Percentiles rank a stretch among this genome's conserved stretches.
These are phyloP conservation scores for Leccinum brunneo-olivaceum DNA, from an alignment of 1,284 basidiomycete species.

Conservation along the genomic window DNA sequence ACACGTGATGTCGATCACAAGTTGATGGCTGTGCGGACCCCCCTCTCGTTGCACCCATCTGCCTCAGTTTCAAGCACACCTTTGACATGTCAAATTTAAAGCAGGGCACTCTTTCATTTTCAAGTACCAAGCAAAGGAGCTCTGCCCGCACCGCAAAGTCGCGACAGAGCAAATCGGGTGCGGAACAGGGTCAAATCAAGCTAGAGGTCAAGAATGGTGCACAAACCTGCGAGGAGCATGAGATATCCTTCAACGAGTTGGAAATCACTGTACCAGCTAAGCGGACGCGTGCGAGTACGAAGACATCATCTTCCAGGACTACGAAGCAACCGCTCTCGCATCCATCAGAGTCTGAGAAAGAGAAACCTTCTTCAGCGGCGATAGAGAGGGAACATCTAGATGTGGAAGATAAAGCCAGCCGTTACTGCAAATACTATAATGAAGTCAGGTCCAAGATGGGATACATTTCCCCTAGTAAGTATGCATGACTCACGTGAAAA, in stretches of 20 bases:
- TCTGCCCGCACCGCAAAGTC: slow-evolving; percentile 32
- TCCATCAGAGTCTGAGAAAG: slow-evolving; percentile 6
- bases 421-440: slow-evolving; percentile 40
- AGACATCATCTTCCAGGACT: slow-evolving; percentile 2
- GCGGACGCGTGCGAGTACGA: slow-evolving; percentile 17
- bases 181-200: slow-evolving; percentile 14
- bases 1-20: too few species aligned
- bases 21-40: slow-evolving; percentile 9
- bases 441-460: slow-evolving; percentile 52
- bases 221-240: slow-evolving; percentile 2
- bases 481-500: background rate
- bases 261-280: slow-evolving; percentile 16
- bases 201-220: slow-evolving; percentile 1
- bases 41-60: slow-evolving; percentile 13
- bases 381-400: slow-evolving; percentile 14
- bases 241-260: slow-evolving; percentile 18
- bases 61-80: background rate
- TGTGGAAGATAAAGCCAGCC: slow-evolving; percentile 33
- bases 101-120: slow-evolving; percentile 45
- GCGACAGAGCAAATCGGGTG: slow-evolving; percentile 20
- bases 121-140: slow-evolving; percentile 43
- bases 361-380: background rate
- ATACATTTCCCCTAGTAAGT: slow-evolving; percentile 53
- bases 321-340: slow-evolving; percentile 2
- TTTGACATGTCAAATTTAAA: slow-evolving; percentile 27